Percentiles rank a stretch among this genome's conserved stretches.
phyloP scores from a whole-genome alignment of 2,329 filamentous ascomycete genomes.

The Ascochyta lentis region DNA sequence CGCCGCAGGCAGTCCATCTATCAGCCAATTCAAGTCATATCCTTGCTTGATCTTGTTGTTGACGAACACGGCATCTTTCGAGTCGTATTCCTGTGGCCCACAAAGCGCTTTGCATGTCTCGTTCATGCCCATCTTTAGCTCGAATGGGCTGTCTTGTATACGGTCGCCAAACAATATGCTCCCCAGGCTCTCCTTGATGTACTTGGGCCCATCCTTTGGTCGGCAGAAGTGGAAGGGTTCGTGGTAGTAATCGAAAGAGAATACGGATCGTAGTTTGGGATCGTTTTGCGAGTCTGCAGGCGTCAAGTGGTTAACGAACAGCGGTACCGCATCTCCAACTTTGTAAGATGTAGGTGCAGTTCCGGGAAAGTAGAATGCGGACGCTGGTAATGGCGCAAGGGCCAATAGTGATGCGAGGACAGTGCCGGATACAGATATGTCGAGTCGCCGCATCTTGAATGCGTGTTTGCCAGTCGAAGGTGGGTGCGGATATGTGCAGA shows the following conservation, averaged over 20 bases:
- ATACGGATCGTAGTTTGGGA: slow-evolving; percentile 84
- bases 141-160: slow-evolving; percentile 95
- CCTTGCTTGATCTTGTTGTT: slow-evolving; percentile 82
- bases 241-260: slow-evolving; percentile 97
- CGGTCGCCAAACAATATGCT: slow-evolving; percentile 97
- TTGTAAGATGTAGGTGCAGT: slow-evolving; percentile 94
- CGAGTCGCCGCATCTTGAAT: slow-evolving; percentile 39
- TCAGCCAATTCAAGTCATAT: slow-evolving; percentile 93
- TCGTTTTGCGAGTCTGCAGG: slow-evolving; percentile 80
- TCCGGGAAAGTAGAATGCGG: slow-evolving; percentile 94
- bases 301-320: slow-evolving; percentile 92
- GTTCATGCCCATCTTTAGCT: slow-evolving; percentile 84
- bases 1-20: slow-evolving; percentile 91
- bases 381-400: slow-evolving; percentile 42
- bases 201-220: slow-evolving; percentile 76
- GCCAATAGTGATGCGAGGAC: slow-evolving; percentile 48
- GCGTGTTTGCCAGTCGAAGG: neutral
- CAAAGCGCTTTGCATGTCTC: slow-evolving; percentile 88
- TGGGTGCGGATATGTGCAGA: slow-evolving; percentile 2
- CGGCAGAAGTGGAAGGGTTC: slow-evolving; percentile 86
- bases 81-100: slow-evolving; percentile 68
- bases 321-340: slow-evolving; percentile 76
- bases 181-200: slow-evolving; percentile 86
- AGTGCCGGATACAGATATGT: slow-evolving; percentile 32
- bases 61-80: slow-evolving; percentile 75